Conservation (phyloP, 2,329 filamentous ascomycete species). For the Alternaria longipes region DNA sequence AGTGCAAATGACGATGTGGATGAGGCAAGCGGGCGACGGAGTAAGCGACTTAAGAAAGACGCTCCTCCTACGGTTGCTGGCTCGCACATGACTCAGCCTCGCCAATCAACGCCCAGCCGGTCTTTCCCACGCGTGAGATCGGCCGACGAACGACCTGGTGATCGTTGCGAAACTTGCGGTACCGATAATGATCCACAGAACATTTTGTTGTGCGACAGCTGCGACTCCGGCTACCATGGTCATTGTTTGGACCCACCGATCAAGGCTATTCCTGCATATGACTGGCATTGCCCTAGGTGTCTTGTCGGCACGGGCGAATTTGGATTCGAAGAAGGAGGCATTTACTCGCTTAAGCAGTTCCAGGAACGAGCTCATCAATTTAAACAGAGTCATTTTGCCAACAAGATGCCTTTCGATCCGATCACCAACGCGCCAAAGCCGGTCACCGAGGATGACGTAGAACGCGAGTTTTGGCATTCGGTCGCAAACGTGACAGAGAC, state of each 20-base stretch:
- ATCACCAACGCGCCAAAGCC: slow-evolving; percentile 80
- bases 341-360: slow-evolving; percentile 95
- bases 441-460: slow-evolving; percentile 93
- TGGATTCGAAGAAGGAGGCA: slow-evolving; percentile 93
- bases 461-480: slow-evolving; percentile 94
- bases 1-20: slow-evolving; percentile 66
- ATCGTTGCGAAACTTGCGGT: slow-evolving; percentile 86
- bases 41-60: slow-evolving; percentile 90
- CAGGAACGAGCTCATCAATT: slow-evolving; percentile 96
- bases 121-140: slow-evolving; percentile 65
- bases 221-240: slow-evolving; percentile 87
- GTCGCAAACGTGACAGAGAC: slow-evolving; percentile 94
- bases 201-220: slow-evolving; percentile 87
- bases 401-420: slow-evolving; percentile 87
- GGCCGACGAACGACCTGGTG: slow-evolving; percentile 63
- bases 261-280: slow-evolving; percentile 77
- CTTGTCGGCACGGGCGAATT: slow-evolving; percentile 96
- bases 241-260: slow-evolving; percentile 88
- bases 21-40: slow-evolving; percentile 69
- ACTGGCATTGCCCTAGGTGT: slow-evolving; percentile 97
- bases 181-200: slow-evolving; percentile 76
- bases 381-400: slow-evolving; percentile 91
- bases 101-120: slow-evolving; percentile 76
- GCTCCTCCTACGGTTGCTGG: slow-evolving; percentile 84
- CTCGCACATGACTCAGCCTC: slow-evolving; percentile 95